Conservation (phyloP, 2,329 filamentous ascomycete genomes). For the Aspergillus calidoustus region DNA sequence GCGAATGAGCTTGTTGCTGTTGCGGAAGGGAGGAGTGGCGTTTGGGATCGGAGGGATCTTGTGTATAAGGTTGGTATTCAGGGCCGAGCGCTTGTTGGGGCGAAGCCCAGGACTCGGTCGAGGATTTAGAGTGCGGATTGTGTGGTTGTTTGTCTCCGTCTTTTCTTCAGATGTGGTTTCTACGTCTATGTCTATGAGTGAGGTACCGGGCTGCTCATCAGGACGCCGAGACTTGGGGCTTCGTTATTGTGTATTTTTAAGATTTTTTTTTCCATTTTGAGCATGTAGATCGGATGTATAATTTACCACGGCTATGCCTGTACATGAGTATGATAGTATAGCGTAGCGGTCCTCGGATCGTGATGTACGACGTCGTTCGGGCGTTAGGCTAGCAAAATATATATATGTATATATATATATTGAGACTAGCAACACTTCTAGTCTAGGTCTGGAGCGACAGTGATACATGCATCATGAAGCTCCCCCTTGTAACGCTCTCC, state of each 20-base stretch:
- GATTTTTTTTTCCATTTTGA: neutral
- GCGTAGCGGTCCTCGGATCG: neutral
- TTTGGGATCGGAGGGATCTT: constrained; percentile 80
- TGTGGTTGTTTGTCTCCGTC: neutral
- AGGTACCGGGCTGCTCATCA: neutral
- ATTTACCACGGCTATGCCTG: neutral
- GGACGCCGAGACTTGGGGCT: neutral
- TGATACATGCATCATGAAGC: too few species aligned
- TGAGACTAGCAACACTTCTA: too few species aligned
- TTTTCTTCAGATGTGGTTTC: neutral
- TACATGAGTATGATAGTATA: neutral
- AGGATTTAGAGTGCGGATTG: neutral
- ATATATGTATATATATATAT: neutral
- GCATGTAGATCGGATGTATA: neutral
- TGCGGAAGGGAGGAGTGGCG: constrained; percentile 79
- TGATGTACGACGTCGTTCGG: too few species aligned
- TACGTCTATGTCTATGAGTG: neutral
- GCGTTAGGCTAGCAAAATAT: neutral
- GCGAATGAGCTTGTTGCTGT: constrained; percentile 87
- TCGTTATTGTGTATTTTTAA: constrained; percentile 2
- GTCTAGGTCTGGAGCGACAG: too few species aligned
- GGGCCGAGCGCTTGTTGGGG: constrained; percentile 70
- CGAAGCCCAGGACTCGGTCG: neutral
- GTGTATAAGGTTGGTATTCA: constrained; percentile 82
- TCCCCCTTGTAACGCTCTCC: too few species aligned